A percentile compares a stretch with the other conserved stretches of the same genome.
Conservation (phyloP, 2,329 filamentous ascomycete genomes). For the Talaromyces sp. region DNA sequence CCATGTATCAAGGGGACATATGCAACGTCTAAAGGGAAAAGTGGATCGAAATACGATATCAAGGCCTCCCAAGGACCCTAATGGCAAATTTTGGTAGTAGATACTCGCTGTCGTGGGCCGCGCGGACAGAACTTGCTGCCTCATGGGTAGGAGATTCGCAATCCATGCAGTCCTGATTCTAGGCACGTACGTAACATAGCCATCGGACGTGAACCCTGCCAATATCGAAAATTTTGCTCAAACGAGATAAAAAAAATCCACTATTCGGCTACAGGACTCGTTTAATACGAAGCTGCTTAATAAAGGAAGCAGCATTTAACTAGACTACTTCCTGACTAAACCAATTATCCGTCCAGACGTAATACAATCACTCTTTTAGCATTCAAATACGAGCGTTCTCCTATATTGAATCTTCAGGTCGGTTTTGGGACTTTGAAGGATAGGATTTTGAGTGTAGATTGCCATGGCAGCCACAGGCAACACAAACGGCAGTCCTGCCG, state of each 20-base stretch:
- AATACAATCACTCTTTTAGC: not conserved
- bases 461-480: not conserved
- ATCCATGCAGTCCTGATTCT: not conserved
- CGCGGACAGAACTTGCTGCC: not conserved
- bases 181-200: not conserved
- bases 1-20: not conserved
- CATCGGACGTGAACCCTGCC: not conserved
- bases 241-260: too few species aligned
- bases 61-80: not conserved
- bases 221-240: not conserved
- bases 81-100: not conserved
- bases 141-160: not conserved
- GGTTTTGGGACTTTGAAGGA: not conserved
- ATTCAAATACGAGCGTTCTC: not conserved
- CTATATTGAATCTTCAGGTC: not conserved
- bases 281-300: not conserved
- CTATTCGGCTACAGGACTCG: not conserved
- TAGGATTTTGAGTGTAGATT: not conserved
- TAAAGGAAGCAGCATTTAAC: not conserved
- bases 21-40: not conserved
- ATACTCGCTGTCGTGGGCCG: not conserved
- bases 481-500: not conserved
- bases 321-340: not conserved
- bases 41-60: not conserved
- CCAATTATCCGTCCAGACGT: not conserved